Conservation (phyloP, 768 basidiomycete genomes). For the Termitomyces sp. region DNA sequence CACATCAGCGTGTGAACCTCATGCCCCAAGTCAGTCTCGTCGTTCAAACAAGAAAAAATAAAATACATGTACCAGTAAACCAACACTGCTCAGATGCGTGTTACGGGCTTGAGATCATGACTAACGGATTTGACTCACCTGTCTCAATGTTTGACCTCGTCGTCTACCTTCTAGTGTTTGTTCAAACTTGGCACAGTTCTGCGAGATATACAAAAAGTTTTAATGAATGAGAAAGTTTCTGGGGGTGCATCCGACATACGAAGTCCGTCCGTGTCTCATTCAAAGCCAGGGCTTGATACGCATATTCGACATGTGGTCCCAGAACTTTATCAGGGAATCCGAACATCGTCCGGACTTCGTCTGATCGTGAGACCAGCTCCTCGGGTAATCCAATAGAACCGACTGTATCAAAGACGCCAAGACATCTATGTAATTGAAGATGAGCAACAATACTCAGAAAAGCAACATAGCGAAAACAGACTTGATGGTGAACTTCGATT, state of each 20-base stretch:
- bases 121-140: conserved; percentile 31
- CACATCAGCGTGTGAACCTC: conserved; percentile 39
- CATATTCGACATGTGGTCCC: conserved; percentile 58
- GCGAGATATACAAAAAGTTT: background rate
- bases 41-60: background rate
- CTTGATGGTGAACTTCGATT: conserved; percentile 57
- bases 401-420: conserved; percentile 80
- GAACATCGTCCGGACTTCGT: conserved; percentile 46
- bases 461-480: conserved; percentile 20
- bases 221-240: background rate
- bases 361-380: conserved; percentile 44
- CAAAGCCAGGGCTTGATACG: conserved; percentile 67
- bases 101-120: background rate
- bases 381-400: conserved; percentile 67
- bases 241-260: conserved; percentile 33
- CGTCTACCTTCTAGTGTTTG: conserved; percentile 46
- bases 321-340: conserved; percentile 59
- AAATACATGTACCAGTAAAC: conserved; percentile 50
- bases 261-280: conserved; percentile 67
- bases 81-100: conserved; percentile 44
- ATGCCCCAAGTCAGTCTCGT: background rate
- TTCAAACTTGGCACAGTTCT: conserved; percentile 57
- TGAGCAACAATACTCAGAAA: background rate
- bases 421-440: conserved; percentile 33
- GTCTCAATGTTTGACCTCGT: conserved; percentile 57